Evolutionary conservation across 2,329 filamentous ascomycete species (phyloP), one percentile per base, ranked within the genome.

Genomic region (Magnaporthiopsis poae): DNA sequence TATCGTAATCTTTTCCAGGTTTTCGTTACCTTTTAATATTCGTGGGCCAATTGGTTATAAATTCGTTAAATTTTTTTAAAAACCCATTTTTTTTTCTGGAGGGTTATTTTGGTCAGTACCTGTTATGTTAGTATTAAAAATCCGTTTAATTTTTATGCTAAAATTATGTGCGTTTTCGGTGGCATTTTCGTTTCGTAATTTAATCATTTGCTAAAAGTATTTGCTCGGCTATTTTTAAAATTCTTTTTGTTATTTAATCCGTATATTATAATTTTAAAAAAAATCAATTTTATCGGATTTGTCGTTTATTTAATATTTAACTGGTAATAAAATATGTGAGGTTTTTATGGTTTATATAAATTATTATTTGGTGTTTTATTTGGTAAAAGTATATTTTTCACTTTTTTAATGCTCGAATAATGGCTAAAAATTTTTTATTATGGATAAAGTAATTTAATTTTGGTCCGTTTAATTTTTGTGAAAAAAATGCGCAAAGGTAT

Each of bases 311-410:
- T 11, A 76, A 63, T 4, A 67, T 46, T 64, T 72, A 72, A 4
- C 56, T 72, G 1, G 65, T 72, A 13, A 69, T 74, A 66, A 76
- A 76, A 59, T 71, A 71, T 29, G 60, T 29, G 76, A 63, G 35
- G 74, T n/a, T 75, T 64, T 73, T 71, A 67, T 75, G 66, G 68
- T 66, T 68, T 68, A 68, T 68, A 75, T 67, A 72, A 64, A 66
- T 71, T 70, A 65, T 76, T 72, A 1, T 33, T 72, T 68, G 66
- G 69, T 60, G 66, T 72, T 29, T 64, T 8, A 21, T 29, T 33
- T 27, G 5, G 29, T 27, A 64, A 35, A 29, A 15, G 12, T 64
- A 46, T 1, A 13, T 5, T 21, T 59, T 8, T 5, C 2, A 29
- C 18, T 64, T 63, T 39, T 63, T 12, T 5, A 63, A 36, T 4